A percentile compares a stretch with the other conserved stretches of the same genome.
These are phyloP conservation scores for Wickerhamomyces queroliae DNA, from an alignment of 805 yeast species.

Conservation along the genomic window DNA sequence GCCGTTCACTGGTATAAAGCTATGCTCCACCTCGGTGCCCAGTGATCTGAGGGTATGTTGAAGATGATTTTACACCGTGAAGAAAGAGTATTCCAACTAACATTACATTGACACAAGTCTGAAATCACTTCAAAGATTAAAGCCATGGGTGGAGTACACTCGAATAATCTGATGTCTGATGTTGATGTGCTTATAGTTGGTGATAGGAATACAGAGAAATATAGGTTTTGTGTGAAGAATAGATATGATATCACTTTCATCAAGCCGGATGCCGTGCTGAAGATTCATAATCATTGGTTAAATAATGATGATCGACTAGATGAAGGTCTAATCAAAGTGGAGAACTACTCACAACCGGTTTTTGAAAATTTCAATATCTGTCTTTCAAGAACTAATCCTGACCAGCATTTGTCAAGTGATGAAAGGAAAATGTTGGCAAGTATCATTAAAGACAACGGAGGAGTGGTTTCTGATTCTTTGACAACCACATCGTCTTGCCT, in stretches of 20 bases:
- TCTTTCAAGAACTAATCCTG: constrained; percentile 27
- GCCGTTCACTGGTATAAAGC: constrained; percentile 17
- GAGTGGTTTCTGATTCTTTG: constrained; percentile 44
- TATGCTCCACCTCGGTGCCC: constrained; percentile 22
- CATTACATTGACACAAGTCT: constrained; percentile 22
- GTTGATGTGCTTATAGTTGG: constrained; percentile 59
- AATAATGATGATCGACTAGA: constrained; percentile 37
- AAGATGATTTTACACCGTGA: not conserved
- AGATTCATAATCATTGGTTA: constrained; percentile 46
- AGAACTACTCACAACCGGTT: constrained; percentile 29
- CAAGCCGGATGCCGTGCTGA: constrained; percentile 36
- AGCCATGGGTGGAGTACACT: constrained; percentile 54
- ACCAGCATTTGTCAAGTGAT: constrained; percentile 17
- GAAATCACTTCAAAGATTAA: constrained; percentile 39
- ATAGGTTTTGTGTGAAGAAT: constrained; percentile 40
- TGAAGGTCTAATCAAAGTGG: constrained; percentile 16
- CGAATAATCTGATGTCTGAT: constrained; percentile 54
- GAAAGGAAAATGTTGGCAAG: constrained; percentile 27
- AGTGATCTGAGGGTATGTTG: constrained; percentile 11
- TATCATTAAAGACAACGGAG: constrained; percentile 40
- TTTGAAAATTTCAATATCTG: constrained; percentile 38
- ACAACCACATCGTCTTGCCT: constrained; percentile 38
- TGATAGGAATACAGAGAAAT: constrained; percentile 48
- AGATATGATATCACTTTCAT: constrained; percentile 56
- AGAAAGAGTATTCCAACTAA: not conserved